Evolutionary conservation across 176 grass and related monocot genomes (phyloP).

Genomic region (Aegilops speltoides): DNA sequence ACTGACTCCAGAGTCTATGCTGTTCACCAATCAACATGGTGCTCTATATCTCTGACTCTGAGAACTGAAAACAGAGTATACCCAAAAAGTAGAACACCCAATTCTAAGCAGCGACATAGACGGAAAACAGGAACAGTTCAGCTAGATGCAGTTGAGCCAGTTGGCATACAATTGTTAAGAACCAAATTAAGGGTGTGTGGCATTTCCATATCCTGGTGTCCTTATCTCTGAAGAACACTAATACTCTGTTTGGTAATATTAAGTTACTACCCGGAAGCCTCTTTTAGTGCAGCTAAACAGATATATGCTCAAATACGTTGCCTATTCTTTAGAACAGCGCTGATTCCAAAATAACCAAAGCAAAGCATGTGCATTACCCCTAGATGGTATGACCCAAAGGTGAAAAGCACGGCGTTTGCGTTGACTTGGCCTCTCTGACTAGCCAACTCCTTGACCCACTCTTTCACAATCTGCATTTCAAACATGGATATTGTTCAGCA

Average conservation of each 20-base stretch:
- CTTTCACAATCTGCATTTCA: constrained; percentile 61
- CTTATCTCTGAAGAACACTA: neutral
- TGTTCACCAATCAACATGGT: no score
- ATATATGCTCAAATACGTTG: neutral
- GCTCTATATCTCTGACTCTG: no score
- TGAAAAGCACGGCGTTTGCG: constrained; percentile 84
- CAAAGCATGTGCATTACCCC: constrained; percentile 47
- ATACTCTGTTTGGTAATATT: neutral
- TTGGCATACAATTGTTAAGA: neutral
- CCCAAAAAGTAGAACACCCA: neutral
- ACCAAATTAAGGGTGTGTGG: neutral
- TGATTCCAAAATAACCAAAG: neutral
- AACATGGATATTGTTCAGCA: neutral
- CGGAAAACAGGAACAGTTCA: neutral
- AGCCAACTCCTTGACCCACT: constrained; percentile 84
- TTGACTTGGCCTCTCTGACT: constrained; percentile 71
- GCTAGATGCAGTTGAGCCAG: neutral
- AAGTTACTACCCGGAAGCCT: neutral
- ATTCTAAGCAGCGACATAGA: neutral
- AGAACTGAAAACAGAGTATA: neutral
- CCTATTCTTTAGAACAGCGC: neutral
- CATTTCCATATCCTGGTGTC: neutral
- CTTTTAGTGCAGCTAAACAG: neutral
- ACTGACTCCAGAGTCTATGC: no score
- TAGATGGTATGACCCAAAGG: constrained; percentile 82